A percentile compares a stretch with the other conserved stretches of the same genome.
Conservation (phyloP, 2,329 filamentous ascomycete species). For the Apiospora hydei region DNA sequence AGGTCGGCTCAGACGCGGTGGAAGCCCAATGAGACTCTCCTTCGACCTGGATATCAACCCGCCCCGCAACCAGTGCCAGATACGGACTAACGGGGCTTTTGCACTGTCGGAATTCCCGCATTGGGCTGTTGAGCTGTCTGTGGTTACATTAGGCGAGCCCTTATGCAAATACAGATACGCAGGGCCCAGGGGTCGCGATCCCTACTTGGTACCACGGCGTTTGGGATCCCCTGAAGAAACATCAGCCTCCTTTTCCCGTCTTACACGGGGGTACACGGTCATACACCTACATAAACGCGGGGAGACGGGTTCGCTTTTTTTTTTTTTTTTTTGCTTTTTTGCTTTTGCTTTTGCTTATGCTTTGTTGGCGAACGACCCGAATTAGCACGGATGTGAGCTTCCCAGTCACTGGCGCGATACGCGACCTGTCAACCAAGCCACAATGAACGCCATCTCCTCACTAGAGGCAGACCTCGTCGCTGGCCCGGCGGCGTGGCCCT, state of each 20-base stretch:
- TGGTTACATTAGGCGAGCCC: background rate
- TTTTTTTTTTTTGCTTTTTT: background rate
- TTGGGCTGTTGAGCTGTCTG: background rate
- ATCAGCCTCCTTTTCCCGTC: constrained; percentile 8
- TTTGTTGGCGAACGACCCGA: background rate
- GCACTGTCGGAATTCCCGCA: constrained; percentile 3
- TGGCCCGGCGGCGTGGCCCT: background rate
- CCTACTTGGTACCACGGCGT: background rate
- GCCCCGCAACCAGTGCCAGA: background rate
- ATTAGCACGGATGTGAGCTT: constrained; percentile 1
- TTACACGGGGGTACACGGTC: background rate
- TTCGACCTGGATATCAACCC: background rate
- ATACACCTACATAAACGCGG: background rate
- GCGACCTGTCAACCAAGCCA: background rate
- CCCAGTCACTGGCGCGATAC: background rate
- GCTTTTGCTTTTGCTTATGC: background rate
- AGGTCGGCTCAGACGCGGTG: background rate
- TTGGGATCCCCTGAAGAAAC: constrained; percentile 9
- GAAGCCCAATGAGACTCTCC: constrained; percentile 1
- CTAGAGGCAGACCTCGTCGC: background rate
- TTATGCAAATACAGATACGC: background rate
- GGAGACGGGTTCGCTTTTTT: background rate
- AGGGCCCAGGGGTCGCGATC: constrained; percentile 5
- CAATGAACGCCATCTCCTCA: background rate
- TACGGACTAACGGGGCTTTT: background rate